These are phyloP conservation scores for Schwanniomyces occidentalis DNA, from an alignment of 805 yeast species.

Conservation along the genomic window DNA sequence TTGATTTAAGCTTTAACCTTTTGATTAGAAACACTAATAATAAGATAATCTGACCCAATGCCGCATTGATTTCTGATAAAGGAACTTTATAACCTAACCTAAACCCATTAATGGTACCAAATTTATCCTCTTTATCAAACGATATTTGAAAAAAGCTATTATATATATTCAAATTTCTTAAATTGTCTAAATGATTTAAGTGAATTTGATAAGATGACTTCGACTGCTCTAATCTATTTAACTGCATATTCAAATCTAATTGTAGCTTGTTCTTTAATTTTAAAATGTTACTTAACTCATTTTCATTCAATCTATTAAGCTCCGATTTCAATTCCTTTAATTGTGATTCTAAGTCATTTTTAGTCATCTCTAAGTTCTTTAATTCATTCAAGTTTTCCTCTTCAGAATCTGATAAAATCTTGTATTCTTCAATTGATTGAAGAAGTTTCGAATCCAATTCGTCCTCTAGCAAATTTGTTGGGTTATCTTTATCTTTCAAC, in stretches of 20 bases:
- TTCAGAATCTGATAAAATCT: slow-evolving; percentile 41
- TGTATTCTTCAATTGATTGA: slow-evolving; percentile 48
- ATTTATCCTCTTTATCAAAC: slow-evolving; percentile 63
- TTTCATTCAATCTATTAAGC: slow-evolving; percentile 30
- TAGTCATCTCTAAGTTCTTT: slow-evolving; percentile 40
- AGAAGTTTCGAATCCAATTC: slow-evolving; percentile 38
- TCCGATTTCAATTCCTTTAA: slow-evolving; percentile 45
- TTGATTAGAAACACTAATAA: slow-evolving; percentile 64
- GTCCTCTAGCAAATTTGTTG: slow-evolving; percentile 9
- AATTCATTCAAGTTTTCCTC: slow-evolving; percentile 31
- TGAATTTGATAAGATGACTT: slow-evolving; percentile 64
- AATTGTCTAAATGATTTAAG: slow-evolving; percentile 62
- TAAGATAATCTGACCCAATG: slow-evolving; percentile 79
- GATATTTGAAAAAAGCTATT: slow-evolving; percentile 82
- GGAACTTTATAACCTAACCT: slow-evolving; percentile 78
- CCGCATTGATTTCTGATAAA: slow-evolving; percentile 91
- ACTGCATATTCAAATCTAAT: slow-evolving; percentile 49
- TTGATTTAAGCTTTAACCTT: slow-evolving; percentile 54
- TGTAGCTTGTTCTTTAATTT: slow-evolving; percentile 55
- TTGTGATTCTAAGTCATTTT: slow-evolving; percentile 48
- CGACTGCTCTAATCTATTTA: slow-evolving; percentile 60
- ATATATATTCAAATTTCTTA: slow-evolving; percentile 78
- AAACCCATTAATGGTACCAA: slow-evolving; percentile 85
- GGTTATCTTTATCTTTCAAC: slow-evolving; percentile 41
- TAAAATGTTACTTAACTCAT: slow-evolving; percentile 49